Conservation (phyloP, 2,329 filamentous ascomycete species). For the Scortechinia acanthostroma region DNA sequence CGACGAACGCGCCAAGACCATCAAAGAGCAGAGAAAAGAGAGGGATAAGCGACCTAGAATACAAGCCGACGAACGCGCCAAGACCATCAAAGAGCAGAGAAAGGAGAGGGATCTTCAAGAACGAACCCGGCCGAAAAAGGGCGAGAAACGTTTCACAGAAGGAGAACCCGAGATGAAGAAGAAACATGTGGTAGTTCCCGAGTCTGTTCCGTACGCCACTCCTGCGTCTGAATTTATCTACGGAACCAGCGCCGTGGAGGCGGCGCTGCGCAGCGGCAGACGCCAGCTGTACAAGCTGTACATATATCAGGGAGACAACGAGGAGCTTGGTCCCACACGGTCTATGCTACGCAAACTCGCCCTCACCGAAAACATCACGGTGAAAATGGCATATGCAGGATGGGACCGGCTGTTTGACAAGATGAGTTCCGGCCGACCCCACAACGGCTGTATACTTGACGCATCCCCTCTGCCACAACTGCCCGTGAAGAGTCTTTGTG, state of each 20-base stretch:
- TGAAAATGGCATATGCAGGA: conserved; percentile 35
- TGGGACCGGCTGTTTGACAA: conserved; percentile 43
- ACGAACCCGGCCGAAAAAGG: not conserved
- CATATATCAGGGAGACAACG: conserved; percentile 26
- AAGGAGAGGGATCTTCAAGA: too few relatives aligned
- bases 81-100: too few relatives aligned
- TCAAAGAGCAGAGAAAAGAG: too few relatives aligned
- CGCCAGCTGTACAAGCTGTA: conserved; percentile 54
- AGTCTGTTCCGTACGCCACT: not conserved
- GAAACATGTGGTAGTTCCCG: not conserved
- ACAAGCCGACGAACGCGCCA: not conserved
- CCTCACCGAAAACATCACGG: conserved; percentile 16
- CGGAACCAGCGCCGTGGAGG: not conserved
- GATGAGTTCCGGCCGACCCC: conserved; percentile 46
- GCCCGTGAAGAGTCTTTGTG: conserved; percentile 30
- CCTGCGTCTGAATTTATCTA: conserved; percentile 1
- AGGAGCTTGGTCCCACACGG: conserved; percentile 14
- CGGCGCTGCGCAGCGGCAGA: conserved; percentile 11
- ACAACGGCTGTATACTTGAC: conserved; percentile 58
- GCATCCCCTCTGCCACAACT: conserved; percentile 46
- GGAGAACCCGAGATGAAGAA: not conserved
- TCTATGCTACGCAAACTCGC: conserved; percentile 4
- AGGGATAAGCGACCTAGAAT: not conserved
- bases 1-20: not conserved
- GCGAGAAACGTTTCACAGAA: not conserved